These are phyloP conservation scores for Tilletia horrida DNA, from an alignment of 1,284 basidiomycete genomes.

Conservation along the genomic window DNA sequence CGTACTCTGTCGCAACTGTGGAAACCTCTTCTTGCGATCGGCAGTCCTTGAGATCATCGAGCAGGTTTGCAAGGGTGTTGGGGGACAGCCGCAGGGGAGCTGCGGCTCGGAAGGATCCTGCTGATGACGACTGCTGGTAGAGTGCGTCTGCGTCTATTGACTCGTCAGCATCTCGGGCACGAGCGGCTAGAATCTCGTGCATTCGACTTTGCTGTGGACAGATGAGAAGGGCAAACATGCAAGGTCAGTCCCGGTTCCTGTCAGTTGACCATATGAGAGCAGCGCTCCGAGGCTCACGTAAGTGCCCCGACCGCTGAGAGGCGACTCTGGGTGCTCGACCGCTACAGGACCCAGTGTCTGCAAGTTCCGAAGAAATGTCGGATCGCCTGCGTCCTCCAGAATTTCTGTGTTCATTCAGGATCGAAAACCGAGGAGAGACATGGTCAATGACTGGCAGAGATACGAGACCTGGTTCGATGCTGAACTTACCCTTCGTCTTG, in stretches of 20 bases:
- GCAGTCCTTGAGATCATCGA: constrained; percentile 40
- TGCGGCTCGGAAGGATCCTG: not conserved
- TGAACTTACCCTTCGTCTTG: constrained; percentile 24
- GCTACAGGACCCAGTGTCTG: constrained; percentile 31
- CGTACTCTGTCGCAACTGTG: constrained; percentile 34
- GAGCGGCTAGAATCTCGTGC: constrained; percentile 36
- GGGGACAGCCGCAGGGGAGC: constrained; percentile 25
- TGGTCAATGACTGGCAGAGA: no score
- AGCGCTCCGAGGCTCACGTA: not conserved
- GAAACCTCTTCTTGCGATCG: constrained; percentile 31
- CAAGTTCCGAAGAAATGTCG: constrained; percentile 36
- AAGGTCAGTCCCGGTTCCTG: not conserved
- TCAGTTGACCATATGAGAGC: not conserved
- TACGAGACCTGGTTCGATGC: not conserved
- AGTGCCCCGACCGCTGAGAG: constrained; percentile 31
- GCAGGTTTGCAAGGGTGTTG: constrained; percentile 28
- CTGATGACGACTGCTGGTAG: not conserved
- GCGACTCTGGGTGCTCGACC: constrained; percentile 22
- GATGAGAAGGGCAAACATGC: not conserved
- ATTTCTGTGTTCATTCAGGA: constrained; percentile 22
- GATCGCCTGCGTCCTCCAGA: constrained; percentile 35
- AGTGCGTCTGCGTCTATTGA: constrained; percentile 13
- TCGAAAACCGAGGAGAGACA: no score
- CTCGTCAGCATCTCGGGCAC: constrained; percentile 13
- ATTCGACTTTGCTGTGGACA: constrained; percentile 31